These are phyloP conservation scores for Calonectria montana DNA, from an alignment of 2,329 filamentous ascomycete species.

Conservation along the genomic window DNA sequence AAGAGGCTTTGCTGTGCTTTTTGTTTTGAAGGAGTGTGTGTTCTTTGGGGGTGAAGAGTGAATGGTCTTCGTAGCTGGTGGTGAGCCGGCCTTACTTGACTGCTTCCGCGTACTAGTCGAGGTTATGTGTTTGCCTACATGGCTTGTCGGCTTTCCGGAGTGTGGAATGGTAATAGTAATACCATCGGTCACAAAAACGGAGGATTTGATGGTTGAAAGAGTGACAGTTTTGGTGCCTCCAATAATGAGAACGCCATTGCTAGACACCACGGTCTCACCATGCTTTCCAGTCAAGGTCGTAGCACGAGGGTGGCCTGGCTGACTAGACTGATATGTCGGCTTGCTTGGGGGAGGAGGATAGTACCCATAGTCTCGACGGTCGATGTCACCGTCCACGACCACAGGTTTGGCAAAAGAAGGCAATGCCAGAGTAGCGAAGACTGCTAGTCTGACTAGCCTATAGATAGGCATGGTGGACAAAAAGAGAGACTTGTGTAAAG, in stretches of 20 bases:
- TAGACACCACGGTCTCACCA: not conserved
- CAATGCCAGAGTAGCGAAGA: not conserved
- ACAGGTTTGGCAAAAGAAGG: not conserved
- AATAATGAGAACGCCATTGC: not conserved
- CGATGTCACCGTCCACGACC: not conserved
- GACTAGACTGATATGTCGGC: not conserved
- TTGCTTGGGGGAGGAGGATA: not conserved
- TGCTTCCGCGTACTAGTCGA: not conserved
- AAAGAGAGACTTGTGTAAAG: not conserved
- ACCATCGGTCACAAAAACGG: not conserved
- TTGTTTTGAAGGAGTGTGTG: not conserved
- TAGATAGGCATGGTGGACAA: not conserved
- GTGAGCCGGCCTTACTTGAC: not conserved
- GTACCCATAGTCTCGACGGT: not conserved
- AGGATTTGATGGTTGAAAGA: not conserved
- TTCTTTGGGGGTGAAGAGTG: not conserved
- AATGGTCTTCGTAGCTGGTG: not conserved
- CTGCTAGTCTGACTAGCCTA: not conserved
- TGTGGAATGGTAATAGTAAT: not conserved
- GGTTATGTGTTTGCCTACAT: not conserved
- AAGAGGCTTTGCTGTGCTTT: too few species aligned
- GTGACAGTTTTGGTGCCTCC: not conserved
- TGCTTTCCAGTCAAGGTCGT: not conserved
- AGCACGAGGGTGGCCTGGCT: not conserved
- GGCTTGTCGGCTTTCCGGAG: not conserved